Evolutionary conservation across 805 yeast species (phyloP).

Genomic region (Cyberlindnera bimundalis): DNA sequence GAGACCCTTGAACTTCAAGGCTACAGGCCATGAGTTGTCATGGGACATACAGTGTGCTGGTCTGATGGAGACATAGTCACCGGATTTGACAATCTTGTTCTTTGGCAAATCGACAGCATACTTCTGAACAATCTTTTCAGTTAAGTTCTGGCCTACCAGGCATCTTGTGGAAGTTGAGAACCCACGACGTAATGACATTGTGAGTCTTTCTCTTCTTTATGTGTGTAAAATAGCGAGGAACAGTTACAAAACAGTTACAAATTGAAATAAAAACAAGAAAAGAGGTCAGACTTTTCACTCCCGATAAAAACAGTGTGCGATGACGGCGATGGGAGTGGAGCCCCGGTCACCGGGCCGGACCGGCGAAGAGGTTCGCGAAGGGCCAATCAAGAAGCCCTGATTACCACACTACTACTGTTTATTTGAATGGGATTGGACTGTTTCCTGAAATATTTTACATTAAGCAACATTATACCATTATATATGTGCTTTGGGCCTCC

Average conservation of each 20-base stretch:
- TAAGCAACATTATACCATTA: no score
- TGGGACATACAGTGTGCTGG: constrained; percentile 99
- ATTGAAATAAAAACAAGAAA: background rate
- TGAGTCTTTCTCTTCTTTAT: background rate
- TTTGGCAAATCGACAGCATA: constrained; percentile 82
- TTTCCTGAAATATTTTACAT: no score
- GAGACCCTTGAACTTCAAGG: constrained; percentile 89
- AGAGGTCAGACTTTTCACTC: constrained; percentile 1
- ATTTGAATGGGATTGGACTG: no score
- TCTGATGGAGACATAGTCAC: constrained; percentile 90
- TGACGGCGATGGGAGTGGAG: constrained; percentile 2
- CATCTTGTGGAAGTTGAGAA: constrained; percentile 21
- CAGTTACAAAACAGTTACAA: no score
- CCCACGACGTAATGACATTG: constrained; percentile 14
- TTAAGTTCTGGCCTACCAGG: constrained; percentile 63
- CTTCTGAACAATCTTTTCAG: constrained; percentile 93
- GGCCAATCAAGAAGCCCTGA: constrained; percentile 11
- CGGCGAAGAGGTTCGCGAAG: constrained; percentile 1
- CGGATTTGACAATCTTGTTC: constrained; percentile 76
- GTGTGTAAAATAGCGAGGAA: no score
- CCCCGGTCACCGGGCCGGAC: constrained; percentile 15
- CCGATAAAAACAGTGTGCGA: background rate
- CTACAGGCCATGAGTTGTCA: constrained; percentile 99
- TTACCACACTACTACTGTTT: constrained; percentile 3
- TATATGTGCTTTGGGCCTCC: no score